Conservation (phyloP, 805 yeast species). For the Suhomyces tanzawaensis region DNA sequence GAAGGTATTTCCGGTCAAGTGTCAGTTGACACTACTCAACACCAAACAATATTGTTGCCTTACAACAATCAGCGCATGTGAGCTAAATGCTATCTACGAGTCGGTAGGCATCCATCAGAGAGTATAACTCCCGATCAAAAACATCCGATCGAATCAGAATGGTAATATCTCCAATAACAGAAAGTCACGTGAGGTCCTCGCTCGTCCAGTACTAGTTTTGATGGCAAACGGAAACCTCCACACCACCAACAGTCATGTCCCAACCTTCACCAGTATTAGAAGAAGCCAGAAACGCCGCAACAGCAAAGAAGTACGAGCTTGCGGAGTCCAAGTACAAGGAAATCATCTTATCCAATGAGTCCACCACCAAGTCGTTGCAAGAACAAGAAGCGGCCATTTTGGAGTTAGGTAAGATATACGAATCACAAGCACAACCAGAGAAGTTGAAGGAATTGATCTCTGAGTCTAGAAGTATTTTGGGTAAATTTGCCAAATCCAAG, state of each 20-base stretch:
- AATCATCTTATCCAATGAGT: conserved; percentile 33
- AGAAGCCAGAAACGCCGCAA: conserved; percentile 60
- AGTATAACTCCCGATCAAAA: no score
- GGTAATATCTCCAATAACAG: no score
- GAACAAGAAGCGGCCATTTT: conserved; percentile 65
- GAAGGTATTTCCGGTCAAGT: no score
- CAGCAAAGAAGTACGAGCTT: conserved; percentile 43
- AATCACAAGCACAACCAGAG: conserved; percentile 43
- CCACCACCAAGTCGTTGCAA: conserved; percentile 29
- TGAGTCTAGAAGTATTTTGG: conserved; percentile 67
- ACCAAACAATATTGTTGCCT: no score
- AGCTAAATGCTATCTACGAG: no score
- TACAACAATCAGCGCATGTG: no score
- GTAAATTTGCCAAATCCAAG: conserved; percentile 85
- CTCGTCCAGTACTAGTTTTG: conserved; percentile 3
- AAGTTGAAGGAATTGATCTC: conserved; percentile 62
- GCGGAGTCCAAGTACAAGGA: conserved; percentile 63
- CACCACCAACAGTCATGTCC: conserved; percentile 21
- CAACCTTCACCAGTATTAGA: conserved; percentile 35
- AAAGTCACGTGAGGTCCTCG: not conserved
- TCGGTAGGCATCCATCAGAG: no score
- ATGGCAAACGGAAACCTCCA: conserved; percentile 9
- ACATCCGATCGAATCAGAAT: no score
- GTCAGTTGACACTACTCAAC: no score
- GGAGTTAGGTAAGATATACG: conserved; percentile 74